Conservation (phyloP, 192 early-diverging fungal species). For the Entomortierella chlamydospora region DNA sequence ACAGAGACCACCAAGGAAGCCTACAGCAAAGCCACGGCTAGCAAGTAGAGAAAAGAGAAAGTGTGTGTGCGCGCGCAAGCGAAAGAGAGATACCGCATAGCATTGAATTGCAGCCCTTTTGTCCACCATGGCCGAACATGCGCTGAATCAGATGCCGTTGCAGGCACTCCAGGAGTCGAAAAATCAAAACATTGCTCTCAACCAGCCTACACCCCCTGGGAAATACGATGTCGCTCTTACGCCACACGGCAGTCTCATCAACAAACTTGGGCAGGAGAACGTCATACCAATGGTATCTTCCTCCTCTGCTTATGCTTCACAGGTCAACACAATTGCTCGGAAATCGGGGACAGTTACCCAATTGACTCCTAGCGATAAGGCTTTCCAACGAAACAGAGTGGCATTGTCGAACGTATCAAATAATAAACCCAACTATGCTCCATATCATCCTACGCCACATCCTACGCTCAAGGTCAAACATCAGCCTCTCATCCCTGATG, state of each 20-base stretch:
- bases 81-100: background rate
- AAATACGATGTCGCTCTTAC: background rate
- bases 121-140: slow-evolving; percentile 21
- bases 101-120: background rate
- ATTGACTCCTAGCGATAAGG: slow-evolving; percentile 6
- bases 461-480: background rate
- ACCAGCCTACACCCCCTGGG: background rate
- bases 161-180: slow-evolving; percentile 19
- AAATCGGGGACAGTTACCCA: background rate
- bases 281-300: background rate
- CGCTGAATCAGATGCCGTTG: background rate
- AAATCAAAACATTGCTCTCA: background rate
- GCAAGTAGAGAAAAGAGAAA: background rate
- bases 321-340: background rate
- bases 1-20: no score
- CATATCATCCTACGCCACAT: background rate
- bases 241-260: background rate
- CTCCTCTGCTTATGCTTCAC: background rate
- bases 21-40: no score
- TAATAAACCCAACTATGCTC: background rate
- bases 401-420: slow-evolving; percentile 12
- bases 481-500: background rate
- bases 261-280: slow-evolving; percentile 7
- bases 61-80: background rate
- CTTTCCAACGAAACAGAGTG: background rate